Conservation (phyloP, 2,329 filamentous ascomycete genomes). For the Thelonectria rubi region DNA sequence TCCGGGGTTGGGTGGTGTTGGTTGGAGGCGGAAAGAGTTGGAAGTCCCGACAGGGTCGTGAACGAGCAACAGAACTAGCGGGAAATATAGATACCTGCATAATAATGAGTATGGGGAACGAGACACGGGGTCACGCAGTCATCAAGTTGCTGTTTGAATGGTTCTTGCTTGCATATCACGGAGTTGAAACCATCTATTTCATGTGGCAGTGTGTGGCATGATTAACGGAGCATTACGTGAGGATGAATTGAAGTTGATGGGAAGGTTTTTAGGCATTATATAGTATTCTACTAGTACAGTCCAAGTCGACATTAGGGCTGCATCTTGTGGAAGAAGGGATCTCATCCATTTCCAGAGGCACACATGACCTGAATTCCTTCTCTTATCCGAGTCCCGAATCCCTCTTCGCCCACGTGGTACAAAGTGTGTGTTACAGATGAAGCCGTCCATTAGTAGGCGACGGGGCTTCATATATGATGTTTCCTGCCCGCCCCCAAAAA, state of each 20-base stretch:
- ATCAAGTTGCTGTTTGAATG: slow-evolving; percentile 9
- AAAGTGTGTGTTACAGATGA: slow-evolving; percentile 24
- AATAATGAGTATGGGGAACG: slow-evolving; percentile 35
- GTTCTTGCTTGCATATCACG: slow-evolving; percentile 22
- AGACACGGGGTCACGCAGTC: background rate
- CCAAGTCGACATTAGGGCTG: slow-evolving; percentile 22
- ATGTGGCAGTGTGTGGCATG: slow-evolving; percentile 11
- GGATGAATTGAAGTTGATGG: slow-evolving; percentile 12
- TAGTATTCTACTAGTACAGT: slow-evolving; percentile 5
- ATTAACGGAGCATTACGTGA: background rate
- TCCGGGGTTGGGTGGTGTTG: background rate
- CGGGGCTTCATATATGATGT: background rate
- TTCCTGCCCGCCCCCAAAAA: slow-evolving; percentile 6
- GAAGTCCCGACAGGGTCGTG: background rate
- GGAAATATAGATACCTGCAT: slow-evolving; percentile 33
- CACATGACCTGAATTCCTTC: background rate
- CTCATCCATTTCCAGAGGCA: slow-evolving; percentile 15
- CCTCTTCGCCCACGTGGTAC: slow-evolving; percentile 24
- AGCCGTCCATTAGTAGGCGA: background rate
- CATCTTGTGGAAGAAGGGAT: slow-evolving; percentile 27
- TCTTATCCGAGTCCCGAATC: slow-evolving; percentile 20
- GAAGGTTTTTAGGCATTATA: slow-evolving; percentile 15
- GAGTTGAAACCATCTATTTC: slow-evolving; percentile 10
- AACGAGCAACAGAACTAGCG: slow-evolving; percentile 8
- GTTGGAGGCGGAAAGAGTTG: background rate